Evolutionary conservation across 495 filamentous ascomycete species (phyloP).

Genomic region (Oidiodendron maius): DNA sequence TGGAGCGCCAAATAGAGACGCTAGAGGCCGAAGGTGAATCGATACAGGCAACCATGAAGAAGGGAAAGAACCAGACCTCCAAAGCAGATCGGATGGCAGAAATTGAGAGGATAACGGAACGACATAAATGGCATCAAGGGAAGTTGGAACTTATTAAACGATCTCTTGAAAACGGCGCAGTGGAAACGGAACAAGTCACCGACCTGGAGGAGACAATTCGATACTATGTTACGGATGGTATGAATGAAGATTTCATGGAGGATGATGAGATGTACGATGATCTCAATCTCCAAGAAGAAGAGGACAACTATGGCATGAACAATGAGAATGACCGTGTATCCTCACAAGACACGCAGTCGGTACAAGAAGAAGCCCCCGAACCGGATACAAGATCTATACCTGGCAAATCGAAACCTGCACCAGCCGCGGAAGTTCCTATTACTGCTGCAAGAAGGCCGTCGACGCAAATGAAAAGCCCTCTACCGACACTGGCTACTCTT

Average conservation of each 20-base stretch:
- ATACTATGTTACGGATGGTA: conserved; percentile 90
- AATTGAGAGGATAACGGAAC: conserved; percentile 76
- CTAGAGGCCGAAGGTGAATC: conserved; percentile 87
- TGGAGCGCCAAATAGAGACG: conserved; percentile 86
- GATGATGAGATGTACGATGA: conserved; percentile 94
- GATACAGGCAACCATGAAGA: conserved; percentile 85
- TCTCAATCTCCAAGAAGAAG: conserved; percentile 84
- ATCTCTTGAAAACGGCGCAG: conserved; percentile 83
- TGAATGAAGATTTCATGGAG: conserved; percentile 81
- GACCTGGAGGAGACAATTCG: conserved; percentile 86
- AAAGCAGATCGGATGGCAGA: conserved; percentile 85
- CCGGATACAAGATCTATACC: conserved; percentile 46
- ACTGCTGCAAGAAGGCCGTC: conserved; percentile 69
- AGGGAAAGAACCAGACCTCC: conserved; percentile 75
- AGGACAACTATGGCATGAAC: conserved; percentile 73
- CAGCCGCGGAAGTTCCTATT: conserved; percentile 39
- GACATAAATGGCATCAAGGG: conserved; percentile 92
- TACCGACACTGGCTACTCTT: conserved; percentile 84
- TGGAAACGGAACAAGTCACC: conserved; percentile 78
- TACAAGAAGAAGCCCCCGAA: conserved; percentile 77
- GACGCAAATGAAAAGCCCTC: conserved; percentile 85
- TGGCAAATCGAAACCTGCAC: conserved; percentile 42
- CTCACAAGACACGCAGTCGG: conserved; percentile 90
- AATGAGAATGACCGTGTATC: conserved; percentile 81
- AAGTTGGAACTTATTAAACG: conserved; percentile 89